A percentile compares a stretch with the other conserved stretches of the same genome.
Conservation (phyloP, 2,329 filamentous ascomycete genomes). For the Torrubiella hemipterigena region DNA sequence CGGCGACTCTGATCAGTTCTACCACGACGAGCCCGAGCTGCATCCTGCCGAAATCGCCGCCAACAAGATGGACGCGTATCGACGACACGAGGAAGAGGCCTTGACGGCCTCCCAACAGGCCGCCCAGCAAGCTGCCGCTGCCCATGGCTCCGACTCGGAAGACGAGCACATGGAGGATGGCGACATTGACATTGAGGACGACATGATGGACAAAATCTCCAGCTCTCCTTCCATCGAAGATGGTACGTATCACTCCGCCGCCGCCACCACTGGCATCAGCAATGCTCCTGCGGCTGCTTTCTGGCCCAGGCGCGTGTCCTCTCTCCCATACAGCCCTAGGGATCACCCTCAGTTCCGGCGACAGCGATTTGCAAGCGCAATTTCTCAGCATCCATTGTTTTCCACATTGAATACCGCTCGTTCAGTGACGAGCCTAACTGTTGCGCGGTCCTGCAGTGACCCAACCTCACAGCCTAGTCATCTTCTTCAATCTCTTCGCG, state of each 20-base stretch:
- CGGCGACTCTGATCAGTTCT: constrained; percentile 27
- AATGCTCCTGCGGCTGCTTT: constrained; percentile 20
- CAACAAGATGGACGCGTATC: constrained; percentile 8
- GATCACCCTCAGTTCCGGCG: too few relatives aligned
- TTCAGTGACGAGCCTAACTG: too few relatives aligned
- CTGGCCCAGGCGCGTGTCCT: constrained; percentile 33
- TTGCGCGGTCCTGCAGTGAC: too few relatives aligned
- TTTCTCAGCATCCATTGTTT: too few relatives aligned
- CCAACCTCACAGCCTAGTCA: too few relatives aligned
- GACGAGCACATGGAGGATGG: constrained; percentile 56
- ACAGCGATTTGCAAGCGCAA: too few relatives aligned
- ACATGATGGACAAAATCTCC: constrained; percentile 97
- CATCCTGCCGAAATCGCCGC: constrained; percentile 6
- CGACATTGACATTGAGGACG: constrained; percentile 70
- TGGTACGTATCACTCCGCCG: constrained; percentile 57
- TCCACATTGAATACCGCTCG: too few relatives aligned
- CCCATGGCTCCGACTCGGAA: constrained; percentile 37
- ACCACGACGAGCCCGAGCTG: constrained; percentile 11
- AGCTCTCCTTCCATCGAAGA: constrained; percentile 98
- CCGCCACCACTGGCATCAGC: too few relatives aligned
- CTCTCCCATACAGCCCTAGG: constrained; percentile 22
- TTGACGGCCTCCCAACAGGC: too few relatives aligned
- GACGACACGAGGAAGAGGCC: constrained; percentile 40
- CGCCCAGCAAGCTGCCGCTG: constrained; percentile 57
- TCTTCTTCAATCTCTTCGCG: too few relatives aligned